phyloP scores from a whole-genome alignment of 768 basidiomycete species.

The Panaeolus papilionaceus region DNA sequence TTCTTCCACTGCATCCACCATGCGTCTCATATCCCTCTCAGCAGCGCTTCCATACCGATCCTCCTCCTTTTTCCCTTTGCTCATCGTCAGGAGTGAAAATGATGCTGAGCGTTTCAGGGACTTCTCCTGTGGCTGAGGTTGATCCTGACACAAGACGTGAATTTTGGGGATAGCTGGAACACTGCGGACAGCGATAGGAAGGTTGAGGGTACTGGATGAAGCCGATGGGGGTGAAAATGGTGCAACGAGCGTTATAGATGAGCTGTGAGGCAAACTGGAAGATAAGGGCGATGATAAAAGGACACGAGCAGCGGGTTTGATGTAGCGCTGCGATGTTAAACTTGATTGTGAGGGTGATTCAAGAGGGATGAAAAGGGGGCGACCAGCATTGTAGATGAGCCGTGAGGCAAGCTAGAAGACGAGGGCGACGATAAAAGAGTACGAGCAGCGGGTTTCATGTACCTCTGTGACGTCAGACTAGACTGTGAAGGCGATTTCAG shows the following conservation, averaged over 20 bases:
- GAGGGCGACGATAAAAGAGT: neutral
- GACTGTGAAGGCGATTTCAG: neutral
- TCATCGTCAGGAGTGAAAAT: neutral
- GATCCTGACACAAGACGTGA: neutral
- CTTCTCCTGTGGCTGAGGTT: neutral
- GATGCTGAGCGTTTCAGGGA: neutral
- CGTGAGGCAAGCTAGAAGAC: too few species aligned
- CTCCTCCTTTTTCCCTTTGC: neutral
- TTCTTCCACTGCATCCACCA: neutral
- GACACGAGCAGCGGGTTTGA: too few species aligned
- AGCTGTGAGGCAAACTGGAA: neutral
- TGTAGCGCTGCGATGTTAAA: too few species aligned
- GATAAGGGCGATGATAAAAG: neutral
- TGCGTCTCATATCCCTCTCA: neutral
- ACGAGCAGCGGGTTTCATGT: neutral
- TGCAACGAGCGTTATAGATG: neutral
- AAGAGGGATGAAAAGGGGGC: too few species aligned
- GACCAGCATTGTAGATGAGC: too few species aligned
- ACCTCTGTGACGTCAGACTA: neutral
- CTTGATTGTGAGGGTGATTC: too few species aligned
- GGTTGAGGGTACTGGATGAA: neutral
- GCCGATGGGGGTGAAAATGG: neutral
- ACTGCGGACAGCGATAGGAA: neutral
- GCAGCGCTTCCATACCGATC: too few species aligned
- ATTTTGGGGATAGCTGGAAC: neutral